Evolutionary conservation across 78 protist species (phyloP).

Genomic region (Dictyostelium brefeldianum): DNA sequence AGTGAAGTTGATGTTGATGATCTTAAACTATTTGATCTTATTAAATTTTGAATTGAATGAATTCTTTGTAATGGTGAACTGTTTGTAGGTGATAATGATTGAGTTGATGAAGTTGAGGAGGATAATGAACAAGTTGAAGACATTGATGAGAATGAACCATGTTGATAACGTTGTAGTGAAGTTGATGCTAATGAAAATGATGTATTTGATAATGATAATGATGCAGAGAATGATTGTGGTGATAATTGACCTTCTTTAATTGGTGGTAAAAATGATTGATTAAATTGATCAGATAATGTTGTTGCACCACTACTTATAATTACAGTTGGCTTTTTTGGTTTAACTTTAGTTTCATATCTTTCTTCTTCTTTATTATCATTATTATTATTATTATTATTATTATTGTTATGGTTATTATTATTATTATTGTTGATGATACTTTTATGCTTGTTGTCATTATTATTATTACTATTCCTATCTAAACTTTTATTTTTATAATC

Average conservation of each 20-base stretch:
- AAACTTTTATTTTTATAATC: too few species aligned
- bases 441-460: background rate
- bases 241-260: background rate
- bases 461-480: background rate
- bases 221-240: too few species aligned
- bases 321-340: constrained; percentile 17
- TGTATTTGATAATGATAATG: background rate
- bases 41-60: constrained; percentile 13
- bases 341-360: background rate
- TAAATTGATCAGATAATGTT: too few species aligned
- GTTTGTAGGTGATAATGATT: background rate
- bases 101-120: background rate
- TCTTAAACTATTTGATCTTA: background rate
- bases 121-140: background rate
- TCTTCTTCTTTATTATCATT: background rate
- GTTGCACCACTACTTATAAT: too few species aligned
- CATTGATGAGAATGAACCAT: background rate
- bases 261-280: background rate
- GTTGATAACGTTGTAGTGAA: background rate
- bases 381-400: background rate
- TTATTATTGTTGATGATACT: too few species aligned
- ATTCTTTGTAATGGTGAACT: background rate
- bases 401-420: background rate
- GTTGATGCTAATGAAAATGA: background rate
- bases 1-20: background rate